Base-by-base conservation (phyloP, 2,329 filamentous ascomycete genomes). In the Botrytis porri region DNA sequence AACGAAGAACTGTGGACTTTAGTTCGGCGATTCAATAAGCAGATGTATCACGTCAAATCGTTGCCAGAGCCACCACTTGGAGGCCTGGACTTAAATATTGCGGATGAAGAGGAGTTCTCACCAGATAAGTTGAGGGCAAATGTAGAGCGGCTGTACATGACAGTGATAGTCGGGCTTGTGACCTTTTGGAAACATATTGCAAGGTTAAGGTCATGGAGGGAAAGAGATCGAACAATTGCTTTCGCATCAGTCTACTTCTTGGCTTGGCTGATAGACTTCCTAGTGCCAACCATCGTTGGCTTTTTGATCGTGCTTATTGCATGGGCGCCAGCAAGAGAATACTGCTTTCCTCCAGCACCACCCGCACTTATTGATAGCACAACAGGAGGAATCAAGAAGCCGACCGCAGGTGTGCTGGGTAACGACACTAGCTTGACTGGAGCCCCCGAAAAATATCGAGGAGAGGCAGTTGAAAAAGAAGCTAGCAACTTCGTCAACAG, bases 391-490 rank as follows among this genome's bases (percentile, higher is more conserved):
- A 85, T 95, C 0, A 90, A 96, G 81, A 95, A 92, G 77, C 93
- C 93, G 0, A 88, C 89, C 69, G 88, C 93, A 4, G 93, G 93
- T 1, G 89, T 94, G 0, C 83, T 96, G 0, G 93, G 92, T 0
- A 94, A 91, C 32, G 88, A 90, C 41, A 92, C 94, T 74, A 94
- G 91, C 73, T 87, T 92, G 0, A 97, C 93, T 0, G 94, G 93
- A 1, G 93, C 93, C 0, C 91, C 93, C 0, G 93, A 97, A 80
- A 93, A 93, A 76, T 88, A 93, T 82, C 91, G 93, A 80, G 93
- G 94, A 39, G 93, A 96, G 80, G 92, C 93, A 0, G 92, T 94
- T 1, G 93, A 97, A 80, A 88, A 92, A 74, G 93, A 97, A 80
- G 94, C 94, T 1, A 91, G 88, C 77, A 95, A 94, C 79, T 91